These are phyloP conservation scores for Globisporangium recalcitrans DNA, from an alignment of 352 stramenopile genomes.

Conservation along the genomic window DNA sequence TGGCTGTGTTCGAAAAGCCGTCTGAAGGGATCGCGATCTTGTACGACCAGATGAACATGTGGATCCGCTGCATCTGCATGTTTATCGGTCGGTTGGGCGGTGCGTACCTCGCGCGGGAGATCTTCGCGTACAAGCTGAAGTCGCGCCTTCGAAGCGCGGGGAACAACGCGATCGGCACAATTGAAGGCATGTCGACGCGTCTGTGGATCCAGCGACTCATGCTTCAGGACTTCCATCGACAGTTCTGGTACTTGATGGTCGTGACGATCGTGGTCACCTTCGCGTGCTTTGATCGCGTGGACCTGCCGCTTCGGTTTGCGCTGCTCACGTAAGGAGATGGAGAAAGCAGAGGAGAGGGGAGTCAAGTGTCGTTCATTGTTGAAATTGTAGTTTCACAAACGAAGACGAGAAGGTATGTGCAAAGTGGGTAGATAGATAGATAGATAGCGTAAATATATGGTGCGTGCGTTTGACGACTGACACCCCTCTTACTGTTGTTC, in stretches of 20 bases:
- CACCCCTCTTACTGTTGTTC: constrained; percentile 2
- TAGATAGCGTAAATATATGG: constrained; percentile 8
- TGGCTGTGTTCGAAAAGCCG: constrained; percentile 73
- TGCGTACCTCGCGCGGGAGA: constrained; percentile 72
- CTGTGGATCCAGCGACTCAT: constrained; percentile 85
- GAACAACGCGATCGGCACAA: constrained; percentile 21
- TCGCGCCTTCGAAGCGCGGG: constrained; percentile 31
- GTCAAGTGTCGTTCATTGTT: neutral
- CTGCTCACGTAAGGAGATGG: constrained; percentile 32
- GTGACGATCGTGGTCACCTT: constrained; percentile 83
- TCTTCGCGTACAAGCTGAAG: constrained; percentile 81
- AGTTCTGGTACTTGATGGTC: constrained; percentile 85
- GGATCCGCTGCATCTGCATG: constrained; percentile 84
- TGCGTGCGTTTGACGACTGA: neutral
- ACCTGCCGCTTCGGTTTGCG: constrained; percentile 69
- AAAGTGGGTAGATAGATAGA: constrained; percentile 1
- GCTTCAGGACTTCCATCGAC: constrained; percentile 78
- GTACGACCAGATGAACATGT: constrained; percentile 70
- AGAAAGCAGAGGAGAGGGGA: neutral
- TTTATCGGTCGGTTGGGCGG: constrained; percentile 70
- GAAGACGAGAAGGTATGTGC: neutral
- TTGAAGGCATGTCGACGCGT: constrained; percentile 62
- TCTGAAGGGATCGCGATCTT: constrained; percentile 53
- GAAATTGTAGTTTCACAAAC: neutral
- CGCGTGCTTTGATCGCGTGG: constrained; percentile 75